Evolutionary conservation across 495 filamentous ascomycete genomes (phyloP), one percentile per base, ranked within the genome.

Genomic region (Penicillium angulare): DNA sequence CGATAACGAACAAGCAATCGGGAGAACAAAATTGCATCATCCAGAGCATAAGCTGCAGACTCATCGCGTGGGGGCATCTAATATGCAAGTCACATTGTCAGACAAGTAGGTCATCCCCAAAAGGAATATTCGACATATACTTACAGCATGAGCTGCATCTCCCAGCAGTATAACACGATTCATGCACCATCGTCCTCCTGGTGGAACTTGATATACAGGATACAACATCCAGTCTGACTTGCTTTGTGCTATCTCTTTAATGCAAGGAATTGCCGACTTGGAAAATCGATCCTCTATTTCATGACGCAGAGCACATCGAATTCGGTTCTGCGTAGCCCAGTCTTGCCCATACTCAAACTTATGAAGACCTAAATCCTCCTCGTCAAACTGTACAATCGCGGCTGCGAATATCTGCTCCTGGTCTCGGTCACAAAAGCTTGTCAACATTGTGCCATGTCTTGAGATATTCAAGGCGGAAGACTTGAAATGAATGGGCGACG

Each of bases 1-100:
- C 67, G 61, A 41, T 72, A 60, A 27, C 55, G 61, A 26, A 56
- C 60, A 7, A 85, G 53, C 27, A 79, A 68, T 9, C 76, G 76
- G 10, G 77, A 71, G 54, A 85, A 75, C 8, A 85, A 64, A 27
- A 85, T 79, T 3, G 73, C 76, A 62, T 85, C 82, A 56, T 85
- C 82, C 12, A 86, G 73, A 2, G 82, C 81, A 49, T 83, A 78
- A 10, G 81, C 78, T 6, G 80, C 82, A 13, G 73, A 77, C 61
- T 86, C 81, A 35, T 82, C 81, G 18, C 81, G 78, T 4, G 82
- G 82, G 1, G 82, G 81, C 81, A 85, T 84, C 73, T 76, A 41
- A 7, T 29, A 3, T 18, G 32, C n/a, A n/a, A n/a, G n/a, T n/a
- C n/a, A n/a, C n/a, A n/a, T n/a, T n/a, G n/a, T n/a, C n/a, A n/a